phyloP scores from a whole-genome alignment of 352 stramenopile species.

The Phytophthora citrophthora region DNA sequence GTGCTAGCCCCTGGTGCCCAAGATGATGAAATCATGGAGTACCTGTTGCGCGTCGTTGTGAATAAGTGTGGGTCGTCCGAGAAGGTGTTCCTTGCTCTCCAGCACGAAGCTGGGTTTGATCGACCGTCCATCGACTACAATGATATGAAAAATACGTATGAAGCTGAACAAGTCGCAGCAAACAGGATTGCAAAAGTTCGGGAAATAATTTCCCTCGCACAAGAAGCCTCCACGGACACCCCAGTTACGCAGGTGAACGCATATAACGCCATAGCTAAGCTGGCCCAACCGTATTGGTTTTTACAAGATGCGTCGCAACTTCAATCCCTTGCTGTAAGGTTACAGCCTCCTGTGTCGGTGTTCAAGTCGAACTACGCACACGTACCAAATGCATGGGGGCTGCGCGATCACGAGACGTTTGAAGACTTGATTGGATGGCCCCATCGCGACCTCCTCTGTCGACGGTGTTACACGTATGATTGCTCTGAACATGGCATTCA shows the following conservation, averaged over 20 bases:
- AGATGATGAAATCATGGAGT: slow-evolving; percentile 72
- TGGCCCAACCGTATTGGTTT: slow-evolving; percentile 42
- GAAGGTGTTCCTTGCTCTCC: slow-evolving; percentile 56
- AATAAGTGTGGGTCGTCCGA: slow-evolving; percentile 47
- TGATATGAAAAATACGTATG: slow-evolving; percentile 49
- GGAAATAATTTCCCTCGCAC: slow-evolving; percentile 16
- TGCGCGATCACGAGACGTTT: slow-evolving; percentile 54
- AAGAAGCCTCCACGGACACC: slow-evolving; percentile 1
- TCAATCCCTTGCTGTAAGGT: slow-evolving; percentile 29
- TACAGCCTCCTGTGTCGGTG: slow-evolving; percentile 53
- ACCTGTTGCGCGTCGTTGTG: slow-evolving; percentile 62
- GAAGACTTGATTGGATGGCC: slow-evolving; percentile 65
- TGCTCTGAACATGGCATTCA: slow-evolving; percentile 90
- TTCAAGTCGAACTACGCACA: slow-evolving; percentile 65
- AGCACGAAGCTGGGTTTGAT: slow-evolving; percentile 36
- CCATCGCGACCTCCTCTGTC: slow-evolving; percentile 90
- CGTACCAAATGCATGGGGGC: slow-evolving; percentile 34
- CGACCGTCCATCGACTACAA: slow-evolving; percentile 54
- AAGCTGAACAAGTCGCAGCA: slow-evolving; percentile 19
- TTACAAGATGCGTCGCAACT: slow-evolving; percentile 24
- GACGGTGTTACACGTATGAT: slow-evolving; percentile 91
- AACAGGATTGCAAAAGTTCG: slow-evolving; percentile 36
- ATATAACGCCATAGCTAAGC: slow-evolving; percentile 15
- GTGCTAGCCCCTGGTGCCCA: slow-evolving; percentile 35
- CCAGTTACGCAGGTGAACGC: not conserved